phyloP scores from a whole-genome alignment of 1,284 basidiomycete species.

The Pseudozyma flocculosa region DNA sequence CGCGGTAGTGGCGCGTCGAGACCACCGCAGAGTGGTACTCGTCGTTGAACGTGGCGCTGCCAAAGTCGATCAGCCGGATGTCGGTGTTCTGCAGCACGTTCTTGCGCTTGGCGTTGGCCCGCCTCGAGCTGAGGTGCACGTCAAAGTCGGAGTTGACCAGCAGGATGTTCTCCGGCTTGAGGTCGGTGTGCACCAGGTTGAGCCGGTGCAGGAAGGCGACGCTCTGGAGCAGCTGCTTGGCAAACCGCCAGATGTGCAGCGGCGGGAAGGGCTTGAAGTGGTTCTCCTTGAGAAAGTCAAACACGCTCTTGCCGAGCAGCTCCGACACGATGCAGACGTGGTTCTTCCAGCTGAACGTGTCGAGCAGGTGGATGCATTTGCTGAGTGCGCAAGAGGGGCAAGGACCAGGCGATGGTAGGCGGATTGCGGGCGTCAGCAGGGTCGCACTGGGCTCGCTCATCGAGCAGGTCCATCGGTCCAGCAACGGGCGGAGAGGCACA shows the following conservation, averaged over 20 bases:
- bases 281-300: conserved; percentile 98
- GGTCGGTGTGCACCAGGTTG: conserved; percentile 92
- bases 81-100: conserved; percentile 78
- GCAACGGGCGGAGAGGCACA: conserved; percentile 28
- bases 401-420: too few relatives aligned
- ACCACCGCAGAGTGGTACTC: conserved; percentile 99
- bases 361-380: conserved; percentile 94
- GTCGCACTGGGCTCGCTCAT: too few relatives aligned
- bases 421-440: too few relatives aligned
- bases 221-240: conserved; percentile 84
- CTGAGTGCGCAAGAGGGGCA: too few relatives aligned
- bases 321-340: conserved; percentile 98
- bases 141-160: conserved; percentile 81
- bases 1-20: conserved; percentile 95
- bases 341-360: conserved; percentile 95
- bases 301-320: conserved; percentile 93
- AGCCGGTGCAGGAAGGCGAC: conserved; percentile 92
- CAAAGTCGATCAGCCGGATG: conserved; percentile 97
- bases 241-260: conserved; percentile 93
- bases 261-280: conserved; percentile 94
- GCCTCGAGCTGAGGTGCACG: conserved; percentile 34
- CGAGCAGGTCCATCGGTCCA: too few relatives aligned
- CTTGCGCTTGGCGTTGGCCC: conserved; percentile 45
- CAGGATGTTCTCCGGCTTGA: conserved; percentile 84
- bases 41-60: conserved; percentile 94